These are phyloP conservation scores for Cyclotella choctawhatcheeana DNA, from an alignment of 108 stramenopile species.

Conservation along the genomic window DNA sequence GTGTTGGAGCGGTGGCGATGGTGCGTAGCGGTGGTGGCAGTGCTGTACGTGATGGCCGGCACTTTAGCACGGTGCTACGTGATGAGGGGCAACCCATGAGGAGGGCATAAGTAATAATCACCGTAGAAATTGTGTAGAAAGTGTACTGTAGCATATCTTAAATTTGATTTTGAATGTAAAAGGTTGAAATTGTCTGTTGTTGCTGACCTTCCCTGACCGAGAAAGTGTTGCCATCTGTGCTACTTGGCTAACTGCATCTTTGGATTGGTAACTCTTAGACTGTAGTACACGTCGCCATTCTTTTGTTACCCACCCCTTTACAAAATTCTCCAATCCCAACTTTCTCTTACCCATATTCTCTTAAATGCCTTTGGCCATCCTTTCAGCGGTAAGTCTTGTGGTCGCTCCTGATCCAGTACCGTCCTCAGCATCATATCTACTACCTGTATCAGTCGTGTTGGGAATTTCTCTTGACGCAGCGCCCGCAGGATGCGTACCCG, in stretches of 20 bases:
- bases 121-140: too few species aligned
- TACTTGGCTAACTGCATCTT: neutral
- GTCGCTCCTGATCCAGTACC: neutral
- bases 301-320: neutral
- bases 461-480: neutral
- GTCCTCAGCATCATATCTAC: neutral
- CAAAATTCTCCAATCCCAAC: neutral
- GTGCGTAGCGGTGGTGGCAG: too few species aligned
- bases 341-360: neutral
- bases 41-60: too few species aligned
- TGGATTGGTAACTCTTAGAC: neutral
- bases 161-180: too few species aligned
- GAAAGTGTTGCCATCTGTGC: neutral
- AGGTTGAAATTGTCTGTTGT: too few species aligned
- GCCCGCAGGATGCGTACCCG: neutral
- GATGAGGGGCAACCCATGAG: too few species aligned
- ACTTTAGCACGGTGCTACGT: too few species aligned
- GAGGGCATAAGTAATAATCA: too few species aligned
- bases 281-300: neutral
- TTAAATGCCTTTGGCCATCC: neutral
- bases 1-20: too few species aligned
- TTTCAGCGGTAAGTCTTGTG: neutral
- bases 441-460: neutral
- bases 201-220: too few species aligned
- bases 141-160: too few species aligned